Evolutionary conservation across 257 asterid genomes (phyloP).

Genomic region (Solanum lycopersicoides): DNA sequence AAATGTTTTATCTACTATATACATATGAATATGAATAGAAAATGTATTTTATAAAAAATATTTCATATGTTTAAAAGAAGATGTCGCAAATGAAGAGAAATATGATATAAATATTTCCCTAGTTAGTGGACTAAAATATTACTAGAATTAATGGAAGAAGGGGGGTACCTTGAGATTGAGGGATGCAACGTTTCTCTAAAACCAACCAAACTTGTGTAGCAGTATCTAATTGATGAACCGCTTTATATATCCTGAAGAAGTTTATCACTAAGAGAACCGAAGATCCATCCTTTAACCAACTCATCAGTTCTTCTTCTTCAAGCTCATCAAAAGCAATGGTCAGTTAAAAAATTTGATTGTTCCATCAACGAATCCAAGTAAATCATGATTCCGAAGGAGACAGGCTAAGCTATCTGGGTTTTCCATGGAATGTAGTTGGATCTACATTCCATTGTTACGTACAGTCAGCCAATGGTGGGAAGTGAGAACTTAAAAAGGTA

Average conservation of each 20-base stretch:
- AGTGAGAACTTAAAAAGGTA: not conserved
- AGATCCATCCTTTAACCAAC: not conserved
- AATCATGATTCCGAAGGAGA: not conserved
- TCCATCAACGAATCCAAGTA: not conserved
- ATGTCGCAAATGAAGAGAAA: no score
- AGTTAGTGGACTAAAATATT: no score
- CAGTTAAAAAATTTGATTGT: not conserved
- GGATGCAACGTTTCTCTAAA: not conserved
- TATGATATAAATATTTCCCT: no score
- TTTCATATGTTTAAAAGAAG: no score
- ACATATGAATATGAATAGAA: no score
- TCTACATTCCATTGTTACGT: not conserved
- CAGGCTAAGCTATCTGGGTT: not conserved
- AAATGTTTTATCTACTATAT: no score
- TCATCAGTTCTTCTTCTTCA: not conserved
- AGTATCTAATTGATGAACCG: not conserved
- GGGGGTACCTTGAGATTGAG: not conserved
- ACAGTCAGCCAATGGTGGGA: not conserved
- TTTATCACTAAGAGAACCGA: not conserved
- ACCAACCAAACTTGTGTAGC: not conserved
- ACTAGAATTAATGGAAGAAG: not conserved
- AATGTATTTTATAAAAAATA: no score
- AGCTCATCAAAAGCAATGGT: not conserved
- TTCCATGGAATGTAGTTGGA: not conserved
- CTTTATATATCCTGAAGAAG: not conserved